Evolutionary conservation across 371 early-diverging fungal genomes (phyloP).

Genomic region (Parasitella parasitica): DNA sequence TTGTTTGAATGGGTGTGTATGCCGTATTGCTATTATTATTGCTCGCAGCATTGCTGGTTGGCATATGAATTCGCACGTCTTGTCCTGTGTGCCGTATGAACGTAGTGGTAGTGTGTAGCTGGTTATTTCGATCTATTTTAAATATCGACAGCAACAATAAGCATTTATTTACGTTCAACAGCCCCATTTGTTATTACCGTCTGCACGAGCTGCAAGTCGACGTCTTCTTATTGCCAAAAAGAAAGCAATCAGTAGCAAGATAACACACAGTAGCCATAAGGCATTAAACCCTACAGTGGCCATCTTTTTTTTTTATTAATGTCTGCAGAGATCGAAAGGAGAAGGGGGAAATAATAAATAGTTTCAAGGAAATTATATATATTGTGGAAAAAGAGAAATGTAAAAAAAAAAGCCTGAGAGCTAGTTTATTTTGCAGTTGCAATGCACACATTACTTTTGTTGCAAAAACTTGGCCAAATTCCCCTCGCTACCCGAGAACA

Average conservation of each 20-base stretch:
- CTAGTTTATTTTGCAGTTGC: background rate
- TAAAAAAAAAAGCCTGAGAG: background rate
- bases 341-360: constrained; percentile 3
- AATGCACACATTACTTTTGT: background rate
- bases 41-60: background rate
- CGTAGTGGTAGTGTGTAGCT: background rate
- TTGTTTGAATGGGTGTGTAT: background rate
- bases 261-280: constrained; percentile 19
- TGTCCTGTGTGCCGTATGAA: background rate
- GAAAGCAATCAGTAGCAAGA: constrained; percentile 14
- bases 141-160: background rate
- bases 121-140: background rate
- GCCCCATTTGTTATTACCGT: background rate
- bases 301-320: background rate
- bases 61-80: constrained; percentile 9
- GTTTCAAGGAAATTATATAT: background rate
- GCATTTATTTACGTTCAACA: background rate
- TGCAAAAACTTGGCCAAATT: no score
- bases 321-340: background rate
- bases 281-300: background rate
- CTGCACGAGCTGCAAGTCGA: background rate
- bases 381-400: background rate
- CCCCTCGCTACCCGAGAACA: no score
- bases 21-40: background rate
- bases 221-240: constrained; percentile 15